A percentile compares a stretch with the other conserved stretches of the same genome.
These are phyloP conservation scores for Saxophila tyrrhenica DNA, from an alignment of 495 filamentous ascomycete genomes.

Conservation along the genomic window DNA sequence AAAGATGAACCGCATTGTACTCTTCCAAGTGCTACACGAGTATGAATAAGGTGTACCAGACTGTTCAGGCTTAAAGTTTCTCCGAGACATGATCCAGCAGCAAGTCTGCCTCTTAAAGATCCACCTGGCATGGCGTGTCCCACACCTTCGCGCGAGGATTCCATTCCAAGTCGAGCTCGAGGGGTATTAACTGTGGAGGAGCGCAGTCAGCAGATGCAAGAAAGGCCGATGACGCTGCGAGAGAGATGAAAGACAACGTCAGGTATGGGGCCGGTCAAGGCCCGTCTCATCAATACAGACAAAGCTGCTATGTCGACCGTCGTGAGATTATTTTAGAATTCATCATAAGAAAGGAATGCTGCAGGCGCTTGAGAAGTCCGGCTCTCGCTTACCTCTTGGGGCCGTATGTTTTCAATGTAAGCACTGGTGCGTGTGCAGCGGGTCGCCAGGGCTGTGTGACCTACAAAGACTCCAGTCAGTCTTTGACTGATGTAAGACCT, in stretches of 20 bases:
- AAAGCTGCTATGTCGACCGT: slow-evolving; percentile 89
- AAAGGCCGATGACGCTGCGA: too few relatives aligned
- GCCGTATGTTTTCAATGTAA: background rate
- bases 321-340: slow-evolving; percentile 72
- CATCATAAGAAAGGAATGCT: slow-evolving; percentile 51
- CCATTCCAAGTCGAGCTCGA: too few relatives aligned
- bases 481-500: background rate
- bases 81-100: too few relatives aligned
- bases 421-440: background rate
- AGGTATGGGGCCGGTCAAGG: background rate
- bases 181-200: too few relatives aligned
- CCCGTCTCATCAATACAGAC: slow-evolving; percentile 28
- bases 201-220: too few relatives aligned
- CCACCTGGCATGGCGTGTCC: too few relatives aligned
- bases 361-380: slow-evolving; percentile 23
- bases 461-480: background rate
- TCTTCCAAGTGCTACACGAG: too few relatives aligned
- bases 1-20: too few relatives aligned
- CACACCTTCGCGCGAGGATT: too few relatives aligned
- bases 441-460: background rate
- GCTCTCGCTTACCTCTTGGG: background rate
- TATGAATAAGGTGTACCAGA: too few relatives aligned
- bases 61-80: too few relatives aligned
- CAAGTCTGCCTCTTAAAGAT: too few relatives aligned
- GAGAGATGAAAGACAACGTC: background rate